Base-by-base conservation (phyloP, 192 early-diverging fungal species). In the Coemansia guatemalensis region DNA sequence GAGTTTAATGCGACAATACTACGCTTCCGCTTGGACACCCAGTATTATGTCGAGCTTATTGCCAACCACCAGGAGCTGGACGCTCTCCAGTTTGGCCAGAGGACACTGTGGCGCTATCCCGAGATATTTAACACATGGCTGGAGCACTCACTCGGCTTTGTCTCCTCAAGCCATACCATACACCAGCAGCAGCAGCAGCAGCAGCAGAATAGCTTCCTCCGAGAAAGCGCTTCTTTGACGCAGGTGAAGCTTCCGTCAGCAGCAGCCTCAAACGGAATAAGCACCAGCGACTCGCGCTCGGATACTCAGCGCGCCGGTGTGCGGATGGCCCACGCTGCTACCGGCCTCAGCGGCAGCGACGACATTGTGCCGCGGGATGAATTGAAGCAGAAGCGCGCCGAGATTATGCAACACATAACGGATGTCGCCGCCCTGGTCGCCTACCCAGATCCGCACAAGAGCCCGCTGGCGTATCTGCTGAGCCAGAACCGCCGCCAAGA, bases 21-120 rank as follows among this genome's bases (percentile, higher is more conserved):
- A 24, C 70, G 76, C n/a, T 73, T 79, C 56, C 76, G 76, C 22
- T 56, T 79, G 0, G 76, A 79, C 56, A 79, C 71, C 4, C 76
- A 79, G 63, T 61, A 67, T 56, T 79, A 73, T 25, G 65, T 79
- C 9, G 76, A 79, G 64, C 67, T 79, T 3, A 63, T 79, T 41
- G 33, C 67, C 48, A 69, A 60, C 14, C 60, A 70, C 67, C 60
- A 70, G 56, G 64, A 69, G 27, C 59, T 79, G 22, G 71, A 79
- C 7, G 76, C 76, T 1, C 48, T 79, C 18, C 57, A 67, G 49
- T 79, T 73, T 54, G 76, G 71, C 0, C 70, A 79, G 56, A 59
- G 71, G 29, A 67, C 67, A 1, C 44, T 79, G 48, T 74, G 71
- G 70, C 55, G 65, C 6, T 79, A 79, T 47, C 71, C 76, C 0